Evolutionary conservation across 495 filamentous ascomycete species (phyloP).

Genomic region (Trichoderma erinaceum): DNA sequence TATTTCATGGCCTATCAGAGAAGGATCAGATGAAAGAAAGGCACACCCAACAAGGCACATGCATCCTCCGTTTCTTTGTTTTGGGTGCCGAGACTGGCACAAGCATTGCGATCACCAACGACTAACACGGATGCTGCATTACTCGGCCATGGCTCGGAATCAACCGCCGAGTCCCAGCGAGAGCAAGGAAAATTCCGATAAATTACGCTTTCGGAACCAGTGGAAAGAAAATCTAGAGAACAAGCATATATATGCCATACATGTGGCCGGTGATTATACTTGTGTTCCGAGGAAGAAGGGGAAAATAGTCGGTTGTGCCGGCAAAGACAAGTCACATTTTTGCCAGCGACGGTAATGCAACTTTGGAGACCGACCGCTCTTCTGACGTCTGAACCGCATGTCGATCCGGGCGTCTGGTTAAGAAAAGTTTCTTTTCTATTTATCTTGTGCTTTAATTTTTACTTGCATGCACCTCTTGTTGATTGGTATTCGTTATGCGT

Average conservation of each 20-base stretch:
- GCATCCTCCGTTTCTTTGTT: no score
- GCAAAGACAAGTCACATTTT: neutral
- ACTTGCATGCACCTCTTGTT: neutral
- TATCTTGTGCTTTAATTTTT: no score
- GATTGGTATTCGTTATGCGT: no score
- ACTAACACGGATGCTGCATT: no score
- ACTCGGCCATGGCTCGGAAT: neutral
- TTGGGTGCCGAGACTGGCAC: no score
- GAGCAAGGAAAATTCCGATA: no score
- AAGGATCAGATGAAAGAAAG: no score
- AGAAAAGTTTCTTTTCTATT: no score
- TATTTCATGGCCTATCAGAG: no score
- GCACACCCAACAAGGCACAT: no score
- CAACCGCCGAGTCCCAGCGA: neutral
- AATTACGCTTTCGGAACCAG: neutral
- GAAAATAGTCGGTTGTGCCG: no score
- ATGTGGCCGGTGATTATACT: neutral
- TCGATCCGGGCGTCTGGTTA: neutral
- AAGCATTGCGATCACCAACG: no score
- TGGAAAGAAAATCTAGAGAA: neutral
- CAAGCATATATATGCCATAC: neutral
- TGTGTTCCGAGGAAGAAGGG: neutral
- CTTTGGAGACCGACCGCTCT: constrained; percentile 1
- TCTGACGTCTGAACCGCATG: constrained; percentile 8
- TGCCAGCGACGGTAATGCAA: neutral